Evolutionary conservation across 2,329 filamentous ascomycete species (phyloP).

Genomic region (Xylariaceae sp.): DNA sequence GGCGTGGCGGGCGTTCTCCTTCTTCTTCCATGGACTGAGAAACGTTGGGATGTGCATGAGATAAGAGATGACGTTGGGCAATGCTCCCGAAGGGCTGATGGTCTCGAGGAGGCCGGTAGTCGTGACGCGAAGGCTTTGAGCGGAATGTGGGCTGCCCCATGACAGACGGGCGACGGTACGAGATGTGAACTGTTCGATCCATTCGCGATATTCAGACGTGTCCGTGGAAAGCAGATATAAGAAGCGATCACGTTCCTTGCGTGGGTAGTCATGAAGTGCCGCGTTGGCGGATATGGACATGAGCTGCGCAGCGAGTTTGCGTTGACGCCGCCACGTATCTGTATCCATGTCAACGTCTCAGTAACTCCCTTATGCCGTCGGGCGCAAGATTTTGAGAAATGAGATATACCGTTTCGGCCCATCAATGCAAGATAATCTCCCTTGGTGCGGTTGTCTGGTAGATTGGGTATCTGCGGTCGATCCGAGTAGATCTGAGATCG

Average conservation of each 20-base stretch:
- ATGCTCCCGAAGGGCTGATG: slow-evolving; percentile 42
- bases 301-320: slow-evolving; percentile 41
- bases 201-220: slow-evolving; percentile 41
- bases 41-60: slow-evolving; percentile 36
- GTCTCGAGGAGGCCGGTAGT: slow-evolving; percentile 44
- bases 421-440: slow-evolving; percentile 45
- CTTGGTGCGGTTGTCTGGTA: slow-evolving; percentile 44
- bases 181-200: slow-evolving; percentile 45
- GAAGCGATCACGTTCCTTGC: slow-evolving; percentile 42
- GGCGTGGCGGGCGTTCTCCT: slow-evolving; percentile 37
- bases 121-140: slow-evolving; percentile 38
- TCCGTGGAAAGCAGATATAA: slow-evolving; percentile 39
- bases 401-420: slow-evolving; percentile 36
- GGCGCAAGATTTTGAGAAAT: not conserved
- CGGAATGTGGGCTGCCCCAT: slow-evolving; percentile 42
- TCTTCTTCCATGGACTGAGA: slow-evolving; percentile 43
- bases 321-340: slow-evolving; percentile 48
- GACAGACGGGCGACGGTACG: slow-evolving; percentile 42
- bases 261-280: slow-evolving; percentile 40
- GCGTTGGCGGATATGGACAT: slow-evolving; percentile 37
- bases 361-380: not conserved
- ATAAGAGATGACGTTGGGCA: slow-evolving; percentile 39
- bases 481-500: slow-evolving; percentile 44
- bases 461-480: slow-evolving; percentile 43
- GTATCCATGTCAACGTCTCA: slow-evolving; percentile 1